Base-by-base conservation (phyloP, 1,284 basidiomycete species). In the Calocybe gambosa region DNA sequence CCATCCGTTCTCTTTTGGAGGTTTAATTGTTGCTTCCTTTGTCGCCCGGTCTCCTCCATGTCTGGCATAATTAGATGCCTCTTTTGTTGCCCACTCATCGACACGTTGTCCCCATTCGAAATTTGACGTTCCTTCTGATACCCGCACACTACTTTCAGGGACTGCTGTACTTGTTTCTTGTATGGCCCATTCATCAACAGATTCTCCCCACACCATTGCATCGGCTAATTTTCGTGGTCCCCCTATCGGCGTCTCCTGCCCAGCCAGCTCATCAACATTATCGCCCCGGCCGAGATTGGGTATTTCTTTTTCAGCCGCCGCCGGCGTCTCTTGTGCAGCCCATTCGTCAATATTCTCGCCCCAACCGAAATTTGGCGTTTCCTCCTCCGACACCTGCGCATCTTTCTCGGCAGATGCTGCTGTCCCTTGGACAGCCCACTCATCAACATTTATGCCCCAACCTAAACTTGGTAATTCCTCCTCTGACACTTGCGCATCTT, bases 291-390 rank as follows among this genome's bases (percentile, higher is more conserved):
- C 5, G 28, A 12, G 3, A 29, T 12, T 29, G 5, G 3, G 28
- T 29, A 12, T n/a, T 12, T 29, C 28, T 9, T 26, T 5, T 26
- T 29, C 28, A n/a, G 13, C 28, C 2, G 28, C 13, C 3, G 3
- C 28, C 9, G 28, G 28, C 28, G 28, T 47, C 28, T 45, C 23
- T n/a, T 19, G 15, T 15, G 28, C 23, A n/a, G 38, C n/a, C 51
- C 46, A 49, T 31, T 42, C 43, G 18, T 53, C 46, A 13, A 38
- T n/a, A 26, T 35, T 15, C 2, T 46, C 35, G 20, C 42, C 53
- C 53, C 50, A 56, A 26, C 33, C 46, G 33, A 29, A 29, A 29
- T 9, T 45, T 41, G 15, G 23, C 10, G 49, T 31, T 45, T 20
- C n/a, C 21, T 23, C 21, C 3, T 21, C 15, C 8, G 23, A 10